A percentile compares a stretch with the other conserved stretches of the same genome.
Evolutionary conservation across 768 basidiomycete genomes (phyloP).

Genomic region (Naematelia encephala): DNA sequence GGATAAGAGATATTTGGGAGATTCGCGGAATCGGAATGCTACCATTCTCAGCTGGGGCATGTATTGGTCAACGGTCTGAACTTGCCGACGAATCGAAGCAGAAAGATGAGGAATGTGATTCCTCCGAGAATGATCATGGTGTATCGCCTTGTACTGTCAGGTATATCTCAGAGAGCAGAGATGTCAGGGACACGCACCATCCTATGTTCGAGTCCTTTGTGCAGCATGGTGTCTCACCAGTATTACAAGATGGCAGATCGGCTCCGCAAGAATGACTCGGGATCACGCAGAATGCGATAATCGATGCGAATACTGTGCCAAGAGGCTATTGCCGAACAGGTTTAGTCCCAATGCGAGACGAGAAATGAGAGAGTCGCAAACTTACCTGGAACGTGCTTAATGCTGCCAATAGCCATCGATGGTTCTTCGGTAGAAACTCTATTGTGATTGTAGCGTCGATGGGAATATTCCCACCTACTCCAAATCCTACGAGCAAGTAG

Average conservation of each 20-base stretch:
- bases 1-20: constrained; percentile 61
- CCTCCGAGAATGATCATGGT: constrained; percentile 53
- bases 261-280: constrained; percentile 57
- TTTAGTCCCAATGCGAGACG: no score
- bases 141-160: constrained; percentile 53
- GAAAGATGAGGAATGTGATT: constrained; percentile 58
- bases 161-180: neutral
- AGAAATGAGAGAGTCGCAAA: neutral
- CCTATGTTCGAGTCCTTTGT: constrained; percentile 58
- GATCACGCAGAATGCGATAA: constrained; percentile 60
- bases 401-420: constrained; percentile 55
- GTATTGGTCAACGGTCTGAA: neutral
- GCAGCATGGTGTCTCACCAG: constrained; percentile 53
- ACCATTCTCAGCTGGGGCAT: neutral
- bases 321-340: no score
- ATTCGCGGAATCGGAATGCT: constrained; percentile 61
- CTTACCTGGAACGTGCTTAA: constrained; percentile 53
- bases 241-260: constrained; percentile 26
- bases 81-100: constrained; percentile 55
- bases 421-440: constrained; percentile 39
- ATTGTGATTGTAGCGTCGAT: constrained; percentile 48
- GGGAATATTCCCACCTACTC: constrained; percentile 51
- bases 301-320: constrained; percentile 56
- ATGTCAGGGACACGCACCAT: constrained; percentile 46
- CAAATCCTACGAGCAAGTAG: constrained; percentile 19